These are phyloP conservation scores for Nakazawaea siamensis DNA, from an alignment of 805 yeast genomes.

Conservation along the genomic window DNA sequence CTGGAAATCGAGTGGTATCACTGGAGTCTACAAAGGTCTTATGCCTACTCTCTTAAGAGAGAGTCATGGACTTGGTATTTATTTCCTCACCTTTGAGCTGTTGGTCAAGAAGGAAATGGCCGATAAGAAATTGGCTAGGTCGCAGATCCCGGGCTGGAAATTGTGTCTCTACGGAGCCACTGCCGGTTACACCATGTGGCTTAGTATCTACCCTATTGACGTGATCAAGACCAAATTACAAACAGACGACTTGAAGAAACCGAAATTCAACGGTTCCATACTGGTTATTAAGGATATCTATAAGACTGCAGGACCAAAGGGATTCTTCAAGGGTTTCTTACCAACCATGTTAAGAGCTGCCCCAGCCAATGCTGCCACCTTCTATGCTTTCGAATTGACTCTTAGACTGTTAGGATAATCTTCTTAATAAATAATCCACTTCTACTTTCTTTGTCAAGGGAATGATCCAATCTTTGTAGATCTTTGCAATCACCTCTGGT, in stretches of 20 bases:
- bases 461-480: conserved; percentile 82
- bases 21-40: conserved; percentile 72
- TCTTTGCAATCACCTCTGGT: conserved; percentile 72
- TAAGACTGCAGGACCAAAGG: conserved; percentile 55
- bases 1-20: conserved; percentile 40
- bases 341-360: conserved; percentile 96
- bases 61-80: conserved; percentile 79
- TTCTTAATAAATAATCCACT: conserved; percentile 78
- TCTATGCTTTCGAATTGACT: conserved; percentile 85
- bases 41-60: conserved; percentile 81
- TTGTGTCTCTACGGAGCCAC: conserved; percentile 83
- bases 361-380: conserved; percentile 97
- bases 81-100: conserved; percentile 88
- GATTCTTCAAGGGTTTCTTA: conserved; percentile 83
- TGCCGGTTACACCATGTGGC: conserved; percentile 90
- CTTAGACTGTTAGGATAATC: conserved; percentile 63
- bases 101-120: conserved; percentile 60
- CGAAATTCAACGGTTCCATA: conserved; percentile 49
- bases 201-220: conserved; percentile 78
- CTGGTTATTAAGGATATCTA: conserved; percentile 51
- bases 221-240: conserved; percentile 88
- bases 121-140: conserved; percentile 38
- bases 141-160: conserved; percentile 82
- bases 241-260: conserved; percentile 46
- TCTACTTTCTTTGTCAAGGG: conserved; percentile 95